Base-by-base conservation (phyloP, 139 green algal genomes). In the Chlamydomonas schloesseri region DNA sequence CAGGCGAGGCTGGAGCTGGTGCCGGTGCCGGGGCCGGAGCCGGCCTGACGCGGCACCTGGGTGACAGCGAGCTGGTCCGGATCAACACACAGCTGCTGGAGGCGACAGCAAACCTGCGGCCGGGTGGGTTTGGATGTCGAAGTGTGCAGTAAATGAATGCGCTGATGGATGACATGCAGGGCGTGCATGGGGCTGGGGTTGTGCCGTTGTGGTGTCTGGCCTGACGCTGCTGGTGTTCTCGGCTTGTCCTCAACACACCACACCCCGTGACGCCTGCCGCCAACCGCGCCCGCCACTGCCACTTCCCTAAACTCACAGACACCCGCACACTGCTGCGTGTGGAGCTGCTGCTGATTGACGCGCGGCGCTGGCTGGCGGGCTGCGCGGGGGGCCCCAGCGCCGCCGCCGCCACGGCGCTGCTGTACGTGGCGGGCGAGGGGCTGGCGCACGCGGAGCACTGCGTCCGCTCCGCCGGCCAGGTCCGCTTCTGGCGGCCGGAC, bases 401-500 rank as follows among this genome's bases (percentile, higher is more conserved):
- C 33, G 65, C 65, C n/a, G 46, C 79, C 33, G 81, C 81, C 53
- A 79, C 55, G 11, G 68, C 55, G 6, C 47, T 87, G 34, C 53
- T 87, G 47, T 87, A 87, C 69, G 26, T 8, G 3, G 53, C 73
- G 6, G 81, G 81, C 69, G 69, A 87, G 4, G 73, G 62, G 0
- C 23, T 88, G 29, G 62, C 70, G n/a, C 71, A 79, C 26, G 72
- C 73, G 31, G 83, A 88, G 72, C 71, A 81, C 28, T 18, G 24
- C 2, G 57, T 88, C 14, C 72, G 73, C 3, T 72, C 69, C 24
- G 75, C 65, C 6, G 83, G 83, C 2, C 83, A 65, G 26, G 72
- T 88, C 15, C 64, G 69, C 14, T 75, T 73, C 64, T 88, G 83
- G 83, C 42, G 71, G 60, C 84, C 84, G 11, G 67, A 89, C 21